Base-by-base conservation (phyloP, 139 green algal genomes). In the Chlorella sp. region DNA sequence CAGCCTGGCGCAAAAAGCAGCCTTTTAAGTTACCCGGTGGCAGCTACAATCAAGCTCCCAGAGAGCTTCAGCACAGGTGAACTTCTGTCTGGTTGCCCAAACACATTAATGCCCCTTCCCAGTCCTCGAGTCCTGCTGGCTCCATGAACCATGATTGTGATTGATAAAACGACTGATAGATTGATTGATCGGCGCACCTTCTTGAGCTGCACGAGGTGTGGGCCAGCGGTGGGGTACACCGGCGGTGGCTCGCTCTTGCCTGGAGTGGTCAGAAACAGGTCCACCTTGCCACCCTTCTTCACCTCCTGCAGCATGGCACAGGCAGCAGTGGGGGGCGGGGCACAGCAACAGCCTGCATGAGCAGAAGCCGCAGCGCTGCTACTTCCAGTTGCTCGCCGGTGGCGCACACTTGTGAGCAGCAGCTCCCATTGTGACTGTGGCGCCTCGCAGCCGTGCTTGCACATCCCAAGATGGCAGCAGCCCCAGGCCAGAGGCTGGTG, bases 141-240 rank as follows among this genome's bases (percentile, higher is more conserved):
- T n/a, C n/a, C n/a, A n/a, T n/a, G n/a, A n/a, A n/a, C n/a, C n/a
- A n/a, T n/a, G n/a, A n/a, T n/a, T n/a, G n/a, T n/a, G n/a, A n/a
- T n/a, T n/a, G n/a, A n/a, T n/a, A n/a, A n/a, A n/a, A n/a, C n/a
- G n/a, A n/a, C n/a, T n/a, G n/a, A n/a, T n/a, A n/a, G n/a, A n/a
- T n/a, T n/a, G n/a, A n/a, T n/a, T n/a, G n/a, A n/a, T n/a, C n/a
- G n/a, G 2, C 83, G 36, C 64, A 87, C 84, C 85, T 78, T 73
- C 16, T 91, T 39, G 0, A 93, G 30, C 12, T 53, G 78, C 53
- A 95, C 53, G 21, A 95, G 40, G 64, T 94, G 75, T 34, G 88
- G 89, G n/a, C 93, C 93, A 7, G 92, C 79, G 0, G 85, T 81
- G 11, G 92, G 92, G 85, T 91, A 88, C 14, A 89, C 11, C 39